These are phyloP conservation scores for Moesziomyces antarcticus DNA, from an alignment of 1,284 basidiomycete species.

Conservation along the genomic window DNA sequence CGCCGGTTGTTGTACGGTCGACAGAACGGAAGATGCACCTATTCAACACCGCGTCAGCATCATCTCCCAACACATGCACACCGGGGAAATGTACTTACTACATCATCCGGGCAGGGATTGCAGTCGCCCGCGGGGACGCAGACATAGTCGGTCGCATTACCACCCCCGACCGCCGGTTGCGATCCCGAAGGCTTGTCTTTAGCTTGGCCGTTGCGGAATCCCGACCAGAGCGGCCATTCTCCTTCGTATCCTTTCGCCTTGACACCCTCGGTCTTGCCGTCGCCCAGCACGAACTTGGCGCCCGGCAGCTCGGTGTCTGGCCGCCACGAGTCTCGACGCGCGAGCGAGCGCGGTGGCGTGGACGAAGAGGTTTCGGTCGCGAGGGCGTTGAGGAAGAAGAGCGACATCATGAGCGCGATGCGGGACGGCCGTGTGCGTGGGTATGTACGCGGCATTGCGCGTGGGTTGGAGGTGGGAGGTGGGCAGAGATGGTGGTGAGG, in stretches of 20 bases:
- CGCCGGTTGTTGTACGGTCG: constrained; percentile 59
- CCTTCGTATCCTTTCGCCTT: constrained; percentile 46
- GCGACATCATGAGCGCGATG: constrained; percentile 20
- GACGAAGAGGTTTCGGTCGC: constrained; percentile 5
- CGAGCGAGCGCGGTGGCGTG: neutral
- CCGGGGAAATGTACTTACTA: constrained; percentile 17
- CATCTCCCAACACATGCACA: too few species aligned
- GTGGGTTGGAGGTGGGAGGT: too few species aligned
- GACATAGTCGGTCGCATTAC: constrained; percentile 18
- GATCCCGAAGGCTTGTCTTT: neutral
- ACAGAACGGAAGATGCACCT: constrained; percentile 52
- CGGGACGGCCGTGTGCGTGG: constrained; percentile 10
- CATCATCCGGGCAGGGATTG: constrained; percentile 39
- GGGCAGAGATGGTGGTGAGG: constrained; percentile 6
- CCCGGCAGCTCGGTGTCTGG: constrained; percentile 37
- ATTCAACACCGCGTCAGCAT: too few species aligned
- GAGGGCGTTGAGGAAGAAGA: constrained; percentile 28
- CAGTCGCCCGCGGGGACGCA: constrained; percentile 46
- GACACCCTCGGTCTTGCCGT: constrained; percentile 36
- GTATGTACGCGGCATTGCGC: constrained; percentile 2
- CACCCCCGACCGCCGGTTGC: neutral
- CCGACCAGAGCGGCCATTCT: constrained; percentile 46
- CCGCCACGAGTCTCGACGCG: constrained; percentile 18
- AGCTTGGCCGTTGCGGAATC: constrained; percentile 1
- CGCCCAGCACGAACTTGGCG: constrained; percentile 27